Evolutionary conservation across 2,329 filamentous ascomycete species (phyloP), one percentile per base, ranked within the genome.

Genomic region (Verticillium albo-atrum): DNA sequence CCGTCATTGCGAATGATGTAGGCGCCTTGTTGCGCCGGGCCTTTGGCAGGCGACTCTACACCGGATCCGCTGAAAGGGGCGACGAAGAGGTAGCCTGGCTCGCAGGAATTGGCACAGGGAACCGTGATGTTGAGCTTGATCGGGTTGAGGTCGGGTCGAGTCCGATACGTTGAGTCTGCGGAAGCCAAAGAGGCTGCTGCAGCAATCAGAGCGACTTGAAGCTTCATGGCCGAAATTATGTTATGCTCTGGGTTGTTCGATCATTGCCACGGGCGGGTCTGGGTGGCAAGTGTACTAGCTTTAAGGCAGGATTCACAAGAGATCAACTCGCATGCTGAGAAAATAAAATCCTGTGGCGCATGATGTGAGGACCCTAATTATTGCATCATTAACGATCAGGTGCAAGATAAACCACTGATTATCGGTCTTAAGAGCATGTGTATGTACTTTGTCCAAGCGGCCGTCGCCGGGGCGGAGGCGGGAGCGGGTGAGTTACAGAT

Each of bases 1-100:
- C 82, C 82, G 32, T 81, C 70, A 63, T 82, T 77, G 6, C 76
- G 75, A 63, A 84, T 79, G 63, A 86, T 85, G 66, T 85, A 86
- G 1, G 82, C 79, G 0, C 73, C 81, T 1, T 80, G 74, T 67
- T 85, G 82, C 6, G 76, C 75, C 2, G 82, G 81, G 0, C 78
- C 79, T 60, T 78, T 74, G 20, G 20, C n/a, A 12, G 42, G 42
- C 58, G 72, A 73, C 62, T 72, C 74, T 14, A 66, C 66, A 57
- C 75, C 74, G n/a, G 67, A 69, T 6, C 74, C 73, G 0, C 71
- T 69, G 56, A 74, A 76, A 4, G 74, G 74, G 7, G 73, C 74
- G 6, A 80, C 61, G 62, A 81, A 81, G 23, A 81, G 66, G 55
- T 77, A 79, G 12, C 78, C 79, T 25, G 68, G 62, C 57, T 76